phyloP scores from a whole-genome alignment of 441 rosid species.

The Populus hybrid region DNA sequence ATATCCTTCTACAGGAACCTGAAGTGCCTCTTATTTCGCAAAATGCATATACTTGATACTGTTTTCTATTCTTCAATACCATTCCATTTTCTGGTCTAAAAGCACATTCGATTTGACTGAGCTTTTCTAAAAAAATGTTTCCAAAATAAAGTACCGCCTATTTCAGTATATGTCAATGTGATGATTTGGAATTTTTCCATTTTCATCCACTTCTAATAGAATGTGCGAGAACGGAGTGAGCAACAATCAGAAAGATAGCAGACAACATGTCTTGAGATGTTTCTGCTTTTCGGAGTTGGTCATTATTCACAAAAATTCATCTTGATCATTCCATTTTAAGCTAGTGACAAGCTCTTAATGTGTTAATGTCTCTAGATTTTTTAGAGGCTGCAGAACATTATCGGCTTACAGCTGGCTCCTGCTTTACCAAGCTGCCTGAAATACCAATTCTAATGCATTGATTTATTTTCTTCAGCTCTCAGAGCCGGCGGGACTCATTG shows the following conservation, averaged over 20 bases:
- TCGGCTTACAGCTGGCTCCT: neutral
- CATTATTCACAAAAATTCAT: neutral
- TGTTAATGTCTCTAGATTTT: neutral
- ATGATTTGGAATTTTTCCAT: neutral
- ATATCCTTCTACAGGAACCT: neutral
- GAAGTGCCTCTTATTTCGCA: neutral
- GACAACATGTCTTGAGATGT: neutral
- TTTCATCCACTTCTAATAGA: neutral
- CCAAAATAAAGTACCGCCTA: neutral
- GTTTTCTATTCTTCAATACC: neutral
- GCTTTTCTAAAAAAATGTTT: neutral
- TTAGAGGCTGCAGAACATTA: neutral
- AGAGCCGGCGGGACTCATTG: conserved; percentile 86
- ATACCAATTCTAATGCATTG: conserved; percentile 12
- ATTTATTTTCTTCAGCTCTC: conserved; percentile 68
- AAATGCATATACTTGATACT: neutral
- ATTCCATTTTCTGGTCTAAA: neutral
- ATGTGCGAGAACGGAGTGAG: neutral
- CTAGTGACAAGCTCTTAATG: neutral
- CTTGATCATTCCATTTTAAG: neutral
- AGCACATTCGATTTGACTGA: neutral
- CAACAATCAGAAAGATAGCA: neutral
- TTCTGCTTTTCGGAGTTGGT: neutral
- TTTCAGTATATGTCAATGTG: neutral
- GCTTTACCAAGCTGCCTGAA: conserved; percentile 13